Evolutionary conservation across 164 flowering plant genomes (phyloP).

Genomic region (Magnolia kwangsiensis): DNA sequence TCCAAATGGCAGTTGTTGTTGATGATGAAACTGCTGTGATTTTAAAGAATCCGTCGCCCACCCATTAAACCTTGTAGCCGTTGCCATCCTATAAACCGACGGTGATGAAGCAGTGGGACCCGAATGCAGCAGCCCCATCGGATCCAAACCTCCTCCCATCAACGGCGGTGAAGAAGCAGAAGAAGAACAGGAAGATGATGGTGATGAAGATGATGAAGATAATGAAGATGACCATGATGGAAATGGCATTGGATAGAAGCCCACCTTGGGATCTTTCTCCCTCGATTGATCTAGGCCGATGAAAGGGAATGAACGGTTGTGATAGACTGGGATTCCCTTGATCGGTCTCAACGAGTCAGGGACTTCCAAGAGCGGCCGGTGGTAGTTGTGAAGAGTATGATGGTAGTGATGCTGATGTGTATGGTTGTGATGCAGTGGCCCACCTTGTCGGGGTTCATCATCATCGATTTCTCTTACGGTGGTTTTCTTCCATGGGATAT

Average conservation of each 20-base stretch:
- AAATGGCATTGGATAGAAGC: slow-evolving; percentile 29
- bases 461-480: slow-evolving; percentile 15
- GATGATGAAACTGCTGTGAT: slow-evolving; percentile 31
- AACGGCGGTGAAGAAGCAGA: slow-evolving; percentile 15
- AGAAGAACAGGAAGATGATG: slow-evolving; percentile 20
- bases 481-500: slow-evolving; percentile 21
- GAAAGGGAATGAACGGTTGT: slow-evolving; percentile 52
- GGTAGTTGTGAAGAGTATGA: slow-evolving; percentile 12
- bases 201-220: background rate
- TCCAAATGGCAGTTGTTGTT: slow-evolving; percentile 32
- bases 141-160: slow-evolving; percentile 28
- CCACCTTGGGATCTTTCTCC: slow-evolving; percentile 33
- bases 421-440: background rate
- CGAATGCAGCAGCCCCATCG: slow-evolving; percentile 30
- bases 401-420: slow-evolving; percentile 9
- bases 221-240: slow-evolving; percentile 18
- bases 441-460: background rate
- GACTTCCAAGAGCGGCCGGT: slow-evolving; percentile 23
- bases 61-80: slow-evolving; percentile 33
- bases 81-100: slow-evolving; percentile 24
- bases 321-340: slow-evolving; percentile 65
- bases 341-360: slow-evolving; percentile 38
- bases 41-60: slow-evolving; percentile 26
- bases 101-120: slow-evolving; percentile 17
- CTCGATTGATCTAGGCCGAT: slow-evolving; percentile 25